Evolutionary conservation across 345 rosid genomes (phyloP), one percentile per base, ranked within the genome.

Genomic region (Eucalyptus microcorys): DNA sequence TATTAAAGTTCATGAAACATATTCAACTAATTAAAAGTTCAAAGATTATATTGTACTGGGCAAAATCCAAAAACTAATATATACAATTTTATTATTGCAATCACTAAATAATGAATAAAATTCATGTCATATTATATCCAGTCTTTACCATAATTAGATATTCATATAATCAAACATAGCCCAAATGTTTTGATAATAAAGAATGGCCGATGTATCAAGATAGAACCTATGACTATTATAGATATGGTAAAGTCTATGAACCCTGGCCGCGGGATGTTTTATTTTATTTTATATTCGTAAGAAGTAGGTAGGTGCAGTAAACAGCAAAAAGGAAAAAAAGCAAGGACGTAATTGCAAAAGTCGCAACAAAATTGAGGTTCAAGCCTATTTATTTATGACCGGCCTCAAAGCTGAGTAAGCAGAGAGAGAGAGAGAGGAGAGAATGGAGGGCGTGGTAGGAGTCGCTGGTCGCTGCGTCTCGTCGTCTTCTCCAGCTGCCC

Each of bases 121-220:
- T 52, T 3, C 55, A 52, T 19, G 19, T 19, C 24, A 19, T 52
- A 52, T 52, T 1, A 0, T 19, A 52, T 52, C 0, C 0, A 52
- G 8, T 52, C n/a, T 0, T 19, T 2, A 52, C 19, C 1, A 0
- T 7, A 4, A 19, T 52, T 52, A 19, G 4, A 19, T 17, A 52
- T 19, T 3, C 7, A 19, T 2, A 52, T 4, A 0, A 52, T 3
- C 1, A 19, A 52, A 52, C 8, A 24, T 4, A 52, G 3, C 1
- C 24, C 10, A 68, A 3, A 27, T 3, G 68, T 11, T 59, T 59
- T 27, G 34, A 59, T 59, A 34, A 30, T 4, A 59, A 30, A 59
- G 24, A 27, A 27, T 59, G 1, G 14, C 6, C 16, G 8, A 59
- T 59, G 34, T 12, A 61, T 27, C 68, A 61, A 27, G 12, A 5